phyloP scores from a whole-genome alignment of 2,329 filamentous ascomycete genomes.

The Coniochaeta sp. region DNA sequence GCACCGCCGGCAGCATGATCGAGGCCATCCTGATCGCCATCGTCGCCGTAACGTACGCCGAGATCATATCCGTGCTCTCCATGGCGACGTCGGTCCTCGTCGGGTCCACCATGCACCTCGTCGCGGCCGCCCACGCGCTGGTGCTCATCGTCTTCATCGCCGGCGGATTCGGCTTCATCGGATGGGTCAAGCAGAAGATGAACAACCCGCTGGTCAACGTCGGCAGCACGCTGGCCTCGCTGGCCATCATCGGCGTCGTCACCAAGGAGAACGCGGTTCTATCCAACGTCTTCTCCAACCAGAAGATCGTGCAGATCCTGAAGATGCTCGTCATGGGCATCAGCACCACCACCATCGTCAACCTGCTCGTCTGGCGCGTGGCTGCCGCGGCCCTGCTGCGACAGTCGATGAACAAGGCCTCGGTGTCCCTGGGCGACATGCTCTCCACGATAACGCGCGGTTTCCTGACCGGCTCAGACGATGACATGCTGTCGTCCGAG shows the following conservation, averaged over 20 bases:
- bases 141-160: slow-evolving; percentile 81
- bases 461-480: slow-evolving; percentile 76
- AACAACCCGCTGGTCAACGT: slow-evolving; percentile 77
- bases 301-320: slow-evolving; percentile 74
- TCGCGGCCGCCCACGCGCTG: slow-evolving; percentile 67
- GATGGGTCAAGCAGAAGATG: slow-evolving; percentile 76
- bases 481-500: slow-evolving; percentile 61
- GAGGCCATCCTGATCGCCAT: slow-evolving; percentile 74
- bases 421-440: slow-evolving; percentile 72
- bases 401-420: slow-evolving; percentile 65
- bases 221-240: slow-evolving; percentile 75
- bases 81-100: slow-evolving; percentile 86
- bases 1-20: slow-evolving; percentile 82
- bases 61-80: slow-evolving; percentile 68
- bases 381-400: slow-evolving; percentile 70
- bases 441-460: slow-evolving; percentile 73
- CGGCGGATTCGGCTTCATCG: slow-evolving; percentile 78
- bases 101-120: slow-evolving; percentile 56
- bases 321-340: slow-evolving; percentile 82
- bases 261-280: slow-evolving; percentile 90
- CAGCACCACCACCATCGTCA: slow-evolving; percentile 62
- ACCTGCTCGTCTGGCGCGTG: slow-evolving; percentile 69
- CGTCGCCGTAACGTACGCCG: slow-evolving; percentile 71
- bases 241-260: slow-evolving; percentile 82
- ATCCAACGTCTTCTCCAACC: slow-evolving; percentile 70